A percentile compares a stretch with the other conserved stretches of the same genome.
Conservation (phyloP, 371 early-diverging fungal genomes). For the Apophysomyces variabilis region DNA sequence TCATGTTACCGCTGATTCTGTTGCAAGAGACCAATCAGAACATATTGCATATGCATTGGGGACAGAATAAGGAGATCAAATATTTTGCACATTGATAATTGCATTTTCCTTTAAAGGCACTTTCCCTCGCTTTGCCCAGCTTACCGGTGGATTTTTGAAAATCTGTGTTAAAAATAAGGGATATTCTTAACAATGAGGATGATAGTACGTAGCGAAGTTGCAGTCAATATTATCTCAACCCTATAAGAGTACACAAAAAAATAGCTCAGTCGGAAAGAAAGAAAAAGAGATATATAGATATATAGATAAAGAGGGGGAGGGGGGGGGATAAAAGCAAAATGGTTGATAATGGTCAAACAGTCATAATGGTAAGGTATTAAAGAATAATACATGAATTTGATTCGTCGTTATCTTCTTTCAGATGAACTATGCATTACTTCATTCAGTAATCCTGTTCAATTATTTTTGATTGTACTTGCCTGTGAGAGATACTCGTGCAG, state of each 20-base stretch:
- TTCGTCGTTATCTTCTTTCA: constrained; percentile 7
- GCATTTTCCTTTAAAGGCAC: constrained; percentile 5
- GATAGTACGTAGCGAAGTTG: background rate
- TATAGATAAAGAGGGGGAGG: background rate
- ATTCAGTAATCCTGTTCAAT: no score
- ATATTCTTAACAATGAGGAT: no score
- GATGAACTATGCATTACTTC: background rate
- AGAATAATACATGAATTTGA: background rate
- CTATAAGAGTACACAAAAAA: background rate
- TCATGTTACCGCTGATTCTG: no score
- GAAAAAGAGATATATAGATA: background rate
- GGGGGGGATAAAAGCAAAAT: background rate
- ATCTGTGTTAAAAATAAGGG: background rate
- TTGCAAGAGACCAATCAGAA: no score
- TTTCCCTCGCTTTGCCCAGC: constrained; percentile 1
- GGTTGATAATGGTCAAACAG: background rate
- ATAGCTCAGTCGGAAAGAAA: background rate
- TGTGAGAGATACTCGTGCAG: constrained; percentile 51
- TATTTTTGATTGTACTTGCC: constrained; percentile 25
- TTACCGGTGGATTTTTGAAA: background rate
- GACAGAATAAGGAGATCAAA: no score
- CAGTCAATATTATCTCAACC: constrained; percentile 1
- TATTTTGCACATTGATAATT: background rate
- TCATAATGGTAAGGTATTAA: background rate
- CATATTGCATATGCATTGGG: no score